Evolutionary conservation across 176 grass and related monocot genomes (phyloP).

Genomic region (Rhynchospora tenuis): DNA sequence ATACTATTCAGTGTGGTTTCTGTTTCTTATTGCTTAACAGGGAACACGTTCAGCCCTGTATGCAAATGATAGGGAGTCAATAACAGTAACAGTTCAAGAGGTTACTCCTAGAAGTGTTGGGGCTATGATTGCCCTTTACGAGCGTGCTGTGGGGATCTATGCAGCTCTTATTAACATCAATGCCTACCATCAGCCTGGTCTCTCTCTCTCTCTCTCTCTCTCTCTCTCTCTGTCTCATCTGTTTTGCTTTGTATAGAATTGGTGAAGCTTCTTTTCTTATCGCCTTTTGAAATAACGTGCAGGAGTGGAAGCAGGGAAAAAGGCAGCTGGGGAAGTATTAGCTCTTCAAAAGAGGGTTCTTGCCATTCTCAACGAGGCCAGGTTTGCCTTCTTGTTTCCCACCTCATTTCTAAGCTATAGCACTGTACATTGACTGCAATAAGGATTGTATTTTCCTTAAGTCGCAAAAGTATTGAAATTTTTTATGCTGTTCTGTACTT

Average conservation of each 20-base stretch:
- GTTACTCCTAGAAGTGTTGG: slow-evolving; percentile 87
- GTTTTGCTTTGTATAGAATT: slow-evolving; percentile 2
- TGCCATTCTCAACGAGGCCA: slow-evolving; percentile 81
- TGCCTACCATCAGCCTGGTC: slow-evolving; percentile 98
- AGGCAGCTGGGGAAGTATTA: slow-evolving; percentile 92
- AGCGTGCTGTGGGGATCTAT: slow-evolving; percentile 96
- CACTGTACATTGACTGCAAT: neutral
- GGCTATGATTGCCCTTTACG: slow-evolving; percentile 89
- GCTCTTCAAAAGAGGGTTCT: slow-evolving; percentile 97
- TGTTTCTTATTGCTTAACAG: slow-evolving; percentile 34
- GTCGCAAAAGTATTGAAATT: neutral
- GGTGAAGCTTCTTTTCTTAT: slow-evolving; percentile 5
- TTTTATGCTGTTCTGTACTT: neutral
- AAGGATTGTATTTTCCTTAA: neutral
- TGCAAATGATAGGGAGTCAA: slow-evolving; percentile 87
- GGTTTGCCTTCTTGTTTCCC: slow-evolving; percentile 36
- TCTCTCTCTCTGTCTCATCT: neutral
- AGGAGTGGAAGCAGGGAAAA: slow-evolving; percentile 99
- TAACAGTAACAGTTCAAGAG: slow-evolving; percentile 89
- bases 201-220: slow-evolving; percentile 4
- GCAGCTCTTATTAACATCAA: slow-evolving; percentile 93
- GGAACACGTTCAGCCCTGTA: slow-evolving; percentile 97
- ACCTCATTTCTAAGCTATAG: slow-evolving; percentile 6
- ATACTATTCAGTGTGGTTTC: neutral
- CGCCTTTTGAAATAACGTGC: slow-evolving; percentile 12